Percentiles rank a stretch among this genome's conserved stretches.
phyloP scores from a whole-genome alignment of 1,139 yeast species.

The Suhomyces bokatorum region DNA sequence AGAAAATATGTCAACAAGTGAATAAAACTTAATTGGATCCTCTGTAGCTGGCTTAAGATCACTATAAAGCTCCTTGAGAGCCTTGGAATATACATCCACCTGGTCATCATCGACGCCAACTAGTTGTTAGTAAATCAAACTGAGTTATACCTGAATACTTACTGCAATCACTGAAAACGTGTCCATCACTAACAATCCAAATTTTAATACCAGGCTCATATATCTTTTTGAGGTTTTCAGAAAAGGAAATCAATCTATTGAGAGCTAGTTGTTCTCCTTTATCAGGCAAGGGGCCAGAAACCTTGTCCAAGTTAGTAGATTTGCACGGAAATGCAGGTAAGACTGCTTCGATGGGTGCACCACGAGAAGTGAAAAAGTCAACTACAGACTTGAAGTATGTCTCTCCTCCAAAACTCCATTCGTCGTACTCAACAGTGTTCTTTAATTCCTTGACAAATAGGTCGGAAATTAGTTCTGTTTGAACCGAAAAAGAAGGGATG shows the following conservation, averaged over 20 bases:
- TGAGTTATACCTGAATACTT: conserved; percentile 17
- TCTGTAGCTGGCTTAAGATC: conserved; percentile 26
- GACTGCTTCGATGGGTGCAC: conserved; percentile 52
- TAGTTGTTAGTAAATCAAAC: conserved; percentile 17
- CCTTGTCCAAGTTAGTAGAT: conserved; percentile 56
- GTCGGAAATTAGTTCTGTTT: conserved; percentile 24
- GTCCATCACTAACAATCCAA: conserved; percentile 65
- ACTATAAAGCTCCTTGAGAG: conserved; percentile 43
- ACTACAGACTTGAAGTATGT: conserved; percentile 41
- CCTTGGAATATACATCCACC: conserved; percentile 49
- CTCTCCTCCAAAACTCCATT: conserved; percentile 51
- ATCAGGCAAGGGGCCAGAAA: conserved; percentile 53
- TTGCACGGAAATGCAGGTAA: conserved; percentile 68
- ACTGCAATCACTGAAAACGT: conserved; percentile 65
- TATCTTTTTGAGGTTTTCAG: conserved; percentile 32
- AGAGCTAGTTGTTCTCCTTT: conserved; percentile 44
- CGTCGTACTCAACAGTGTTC: conserved; percentile 47
- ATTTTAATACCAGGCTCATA: conserved; percentile 58
- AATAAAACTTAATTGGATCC: conserved; percentile 34
- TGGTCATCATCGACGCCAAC: conserved; percentile 51
- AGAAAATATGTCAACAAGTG: conserved; percentile 39
- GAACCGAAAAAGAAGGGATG: conserved; percentile 3
- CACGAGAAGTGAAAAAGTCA: conserved; percentile 50
- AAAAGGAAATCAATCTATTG: conserved; percentile 33
- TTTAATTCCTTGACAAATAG: conserved; percentile 46